Percentiles rank a stretch among this genome's conserved stretches.
These are phyloP conservation scores for Grosmannia serpens DNA, from an alignment of 2,329 filamentous ascomycete genomes.

Conservation along the genomic window DNA sequence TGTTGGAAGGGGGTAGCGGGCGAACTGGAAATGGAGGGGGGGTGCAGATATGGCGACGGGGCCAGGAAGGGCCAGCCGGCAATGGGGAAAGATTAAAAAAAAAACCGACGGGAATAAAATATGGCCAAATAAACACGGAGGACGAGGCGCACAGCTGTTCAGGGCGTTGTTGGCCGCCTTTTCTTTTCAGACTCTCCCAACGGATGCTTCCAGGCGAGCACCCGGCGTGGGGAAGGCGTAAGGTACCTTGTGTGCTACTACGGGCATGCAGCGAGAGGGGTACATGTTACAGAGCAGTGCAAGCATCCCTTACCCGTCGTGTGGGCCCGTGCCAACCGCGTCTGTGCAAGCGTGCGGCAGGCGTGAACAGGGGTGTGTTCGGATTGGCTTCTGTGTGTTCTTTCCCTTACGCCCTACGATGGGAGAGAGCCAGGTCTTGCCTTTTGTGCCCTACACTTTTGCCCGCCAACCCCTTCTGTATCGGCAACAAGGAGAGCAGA, in stretches of 20 bases:
- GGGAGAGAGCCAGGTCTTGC: background rate
- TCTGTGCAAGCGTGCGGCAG: conserved; percentile 15
- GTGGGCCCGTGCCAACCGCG: conserved; percentile 15
- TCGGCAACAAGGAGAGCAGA: background rate
- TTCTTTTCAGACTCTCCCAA: background rate
- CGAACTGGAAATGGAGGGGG: background rate
- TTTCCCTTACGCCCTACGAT: background rate
- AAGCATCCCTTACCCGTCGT: conserved; percentile 12
- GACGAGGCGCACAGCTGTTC: too few species aligned
- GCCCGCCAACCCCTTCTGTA: background rate
- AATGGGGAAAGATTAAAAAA: background rate
- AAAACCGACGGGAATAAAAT: background rate
- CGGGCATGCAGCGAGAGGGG: background rate
- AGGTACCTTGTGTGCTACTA: conserved; percentile 1
- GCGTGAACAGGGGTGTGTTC: conserved; percentile 10
- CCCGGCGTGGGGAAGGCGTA: conserved; percentile 8
- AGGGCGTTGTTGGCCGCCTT: background rate
- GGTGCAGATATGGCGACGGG: background rate
- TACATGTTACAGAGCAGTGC: conserved; percentile 4
- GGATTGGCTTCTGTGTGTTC: background rate
- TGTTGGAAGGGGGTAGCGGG: background rate
- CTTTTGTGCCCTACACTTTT: background rate
- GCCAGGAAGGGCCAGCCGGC: background rate
- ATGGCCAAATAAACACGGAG: background rate
- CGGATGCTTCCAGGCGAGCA: conserved; percentile 2